Percentiles rank a stretch among this genome's conserved stretches.
Conservation (phyloP, 2,329 filamentous ascomycete genomes). For the Colletotrichum noveboracense region DNA sequence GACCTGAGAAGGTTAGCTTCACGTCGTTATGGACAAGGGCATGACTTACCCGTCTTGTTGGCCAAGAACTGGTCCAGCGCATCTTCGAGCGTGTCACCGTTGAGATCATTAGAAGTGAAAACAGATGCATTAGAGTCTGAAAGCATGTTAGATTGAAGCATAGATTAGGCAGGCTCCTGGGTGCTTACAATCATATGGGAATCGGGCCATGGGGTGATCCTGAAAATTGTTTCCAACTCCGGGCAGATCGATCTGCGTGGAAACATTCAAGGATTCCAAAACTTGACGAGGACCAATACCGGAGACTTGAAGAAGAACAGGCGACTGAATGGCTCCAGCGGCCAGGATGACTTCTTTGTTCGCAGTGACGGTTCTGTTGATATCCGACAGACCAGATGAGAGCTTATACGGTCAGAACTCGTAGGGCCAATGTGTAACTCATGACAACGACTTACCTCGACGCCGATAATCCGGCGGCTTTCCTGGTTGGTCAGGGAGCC, state of each 20-base stretch:
- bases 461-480: constrained; percentile 31
- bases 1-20: not conserved
- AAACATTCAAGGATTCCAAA: constrained; percentile 30
- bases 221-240: constrained; percentile 37
- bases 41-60: constrained; percentile 11
- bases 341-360: constrained; percentile 47
- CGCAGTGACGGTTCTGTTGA: constrained; percentile 13
- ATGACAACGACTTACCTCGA: constrained; percentile 36
- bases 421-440: not conserved
- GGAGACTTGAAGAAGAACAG: constrained; percentile 48
- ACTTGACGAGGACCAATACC: constrained; percentile 35
- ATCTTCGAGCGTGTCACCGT: not conserved
- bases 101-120: constrained; percentile 5
- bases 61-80: not conserved
- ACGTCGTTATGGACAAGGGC: not conserved
- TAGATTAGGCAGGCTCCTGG: not conserved
- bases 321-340: constrained; percentile 46
- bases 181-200: constrained; percentile 24
- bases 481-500: not conserved
- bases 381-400: not conserved
- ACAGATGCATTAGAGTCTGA: constrained; percentile 7
- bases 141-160: not conserved
- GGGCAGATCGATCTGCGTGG: constrained; percentile 33
- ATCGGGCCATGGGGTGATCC: constrained; percentile 31
- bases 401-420: not conserved